A percentile compares a stretch with the other conserved stretches of the same genome.
These are phyloP conservation scores for Zizania latifolia DNA, from an alignment of 176 grass and related monocot species.

Conservation along the genomic window DNA sequence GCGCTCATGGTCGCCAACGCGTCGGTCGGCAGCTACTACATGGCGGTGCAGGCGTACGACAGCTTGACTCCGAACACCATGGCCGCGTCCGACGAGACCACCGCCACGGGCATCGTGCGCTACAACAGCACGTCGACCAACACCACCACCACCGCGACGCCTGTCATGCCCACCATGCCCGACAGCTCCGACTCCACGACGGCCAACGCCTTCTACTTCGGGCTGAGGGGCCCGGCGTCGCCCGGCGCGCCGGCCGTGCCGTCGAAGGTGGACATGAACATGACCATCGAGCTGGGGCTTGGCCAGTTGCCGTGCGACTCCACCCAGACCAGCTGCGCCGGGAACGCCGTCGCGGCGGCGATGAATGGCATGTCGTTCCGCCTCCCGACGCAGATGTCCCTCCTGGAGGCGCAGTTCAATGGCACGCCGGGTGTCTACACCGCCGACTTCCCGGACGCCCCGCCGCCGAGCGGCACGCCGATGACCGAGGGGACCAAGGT, in stretches of 20 bases:
- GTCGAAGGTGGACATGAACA: constrained; percentile 44
- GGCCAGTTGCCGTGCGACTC: constrained; percentile 44
- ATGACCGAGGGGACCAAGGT: constrained; percentile 48
- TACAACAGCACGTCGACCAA: constrained; percentile 43
- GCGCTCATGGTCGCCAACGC: constrained; percentile 51
- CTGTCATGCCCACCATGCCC: constrained; percentile 45
- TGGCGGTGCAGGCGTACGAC: constrained; percentile 44
- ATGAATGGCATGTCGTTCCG: constrained; percentile 75
- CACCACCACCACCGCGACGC: not conserved
- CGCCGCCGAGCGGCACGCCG: constrained; percentile 36
- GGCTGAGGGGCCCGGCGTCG: constrained; percentile 28
- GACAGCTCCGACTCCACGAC: constrained; percentile 30
- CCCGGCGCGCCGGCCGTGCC: constrained; percentile 37
- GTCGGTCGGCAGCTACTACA: constrained; percentile 55
- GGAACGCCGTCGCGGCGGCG: constrained; percentile 32
- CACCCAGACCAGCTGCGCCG: constrained; percentile 36
- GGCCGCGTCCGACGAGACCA: constrained; percentile 6
- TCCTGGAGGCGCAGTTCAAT: constrained; percentile 50
- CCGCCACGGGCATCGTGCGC: constrained; percentile 46
- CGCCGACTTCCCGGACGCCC: constrained; percentile 56
- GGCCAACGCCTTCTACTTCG: constrained; percentile 46
- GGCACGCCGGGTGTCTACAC: constrained; percentile 38
- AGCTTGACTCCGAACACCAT: constrained; percentile 22
- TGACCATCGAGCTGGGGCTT: constrained; percentile 49
- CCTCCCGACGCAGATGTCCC: constrained; percentile 40